Percentiles rank a stretch among this genome's conserved stretches.
phyloP scores from a whole-genome alignment of 1,284 basidiomycete species.

The Puccinia triticina region DNA sequence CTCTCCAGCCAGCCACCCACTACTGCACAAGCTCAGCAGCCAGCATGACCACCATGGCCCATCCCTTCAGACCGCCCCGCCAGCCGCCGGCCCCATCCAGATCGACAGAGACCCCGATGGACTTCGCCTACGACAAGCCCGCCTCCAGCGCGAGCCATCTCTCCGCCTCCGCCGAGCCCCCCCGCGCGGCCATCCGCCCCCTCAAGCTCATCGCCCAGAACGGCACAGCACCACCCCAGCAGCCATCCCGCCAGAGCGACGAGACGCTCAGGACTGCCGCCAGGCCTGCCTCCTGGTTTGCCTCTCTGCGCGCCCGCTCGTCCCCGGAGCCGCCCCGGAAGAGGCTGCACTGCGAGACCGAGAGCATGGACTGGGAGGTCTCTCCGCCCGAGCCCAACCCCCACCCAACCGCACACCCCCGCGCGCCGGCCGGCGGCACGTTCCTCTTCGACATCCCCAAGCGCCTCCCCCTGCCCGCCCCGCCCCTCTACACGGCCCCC shows the following conservation, averaged over 20 bases:
- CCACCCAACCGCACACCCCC: background rate
- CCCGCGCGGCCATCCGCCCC: conserved; percentile 11
- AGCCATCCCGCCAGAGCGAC: background rate
- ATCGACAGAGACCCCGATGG: conserved; percentile 42
- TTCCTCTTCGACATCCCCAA: background rate
- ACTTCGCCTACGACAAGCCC: conserved; percentile 42
- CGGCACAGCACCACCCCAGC: background rate
- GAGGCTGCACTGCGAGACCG: conserved; percentile 29
- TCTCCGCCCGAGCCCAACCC: conserved; percentile 17
- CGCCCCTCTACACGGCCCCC: background rate
- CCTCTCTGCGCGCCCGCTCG: background rate
- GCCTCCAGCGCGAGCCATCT: conserved; percentile 8
- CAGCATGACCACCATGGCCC: too few relatives aligned
- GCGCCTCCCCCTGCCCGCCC: background rate
- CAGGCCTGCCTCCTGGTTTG: conserved; percentile 2
- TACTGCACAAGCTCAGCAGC: too few relatives aligned
- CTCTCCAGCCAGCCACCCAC: too few relatives aligned
- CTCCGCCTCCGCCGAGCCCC: background rate
- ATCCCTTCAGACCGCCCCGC: conserved; percentile 32
- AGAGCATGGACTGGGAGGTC: conserved; percentile 49
- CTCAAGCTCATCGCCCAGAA: conserved; percentile 25
- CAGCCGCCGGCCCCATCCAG: conserved; percentile 1
- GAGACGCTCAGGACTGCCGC: background rate
- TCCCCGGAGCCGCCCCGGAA: conserved; percentile 16
- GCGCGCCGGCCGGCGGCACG: background rate